Conservation (phyloP, 176 grass and related monocot species). For the Alopecurus myosuroides region DNA sequence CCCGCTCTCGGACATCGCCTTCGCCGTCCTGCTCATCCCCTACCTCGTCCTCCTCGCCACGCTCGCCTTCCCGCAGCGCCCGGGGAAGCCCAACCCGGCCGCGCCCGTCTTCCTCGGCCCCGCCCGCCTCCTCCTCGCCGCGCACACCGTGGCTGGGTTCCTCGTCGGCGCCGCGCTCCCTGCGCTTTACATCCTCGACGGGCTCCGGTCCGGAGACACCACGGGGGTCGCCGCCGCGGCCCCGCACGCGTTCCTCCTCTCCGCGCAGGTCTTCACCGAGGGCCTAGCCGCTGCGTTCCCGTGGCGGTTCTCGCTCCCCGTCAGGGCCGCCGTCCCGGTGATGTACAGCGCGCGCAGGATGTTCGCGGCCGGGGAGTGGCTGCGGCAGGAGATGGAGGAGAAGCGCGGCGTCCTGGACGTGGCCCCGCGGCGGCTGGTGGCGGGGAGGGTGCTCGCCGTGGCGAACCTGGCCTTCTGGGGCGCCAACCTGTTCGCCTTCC, state of each 20-base stretch:
- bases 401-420: conserved; percentile 24
- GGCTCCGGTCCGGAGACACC: conserved; percentile 48
- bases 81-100: conserved; percentile 15
- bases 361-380: conserved; percentile 68
- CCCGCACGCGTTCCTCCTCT: conserved; percentile 80
- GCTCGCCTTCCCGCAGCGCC: conserved; percentile 46
- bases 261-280: conserved; percentile 78
- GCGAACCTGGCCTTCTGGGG: conserved; percentile 67
- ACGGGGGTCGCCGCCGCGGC: conserved; percentile 34
- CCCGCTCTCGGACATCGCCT: conserved; percentile 39
- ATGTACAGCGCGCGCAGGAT: conserved; percentile 71
- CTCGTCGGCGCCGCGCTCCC: conserved; percentile 62
- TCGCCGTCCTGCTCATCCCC: conserved; percentile 39
- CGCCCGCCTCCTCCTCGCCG: conserved; percentile 21
- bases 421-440: conserved; percentile 19
- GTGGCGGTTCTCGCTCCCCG: conserved; percentile 61
- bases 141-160: conserved; percentile 37
- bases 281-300: conserved; percentile 49
- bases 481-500: conserved; percentile 66
- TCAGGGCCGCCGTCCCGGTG: conserved; percentile 51
- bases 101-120: conserved; percentile 35
- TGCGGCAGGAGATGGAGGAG: conserved; percentile 46
- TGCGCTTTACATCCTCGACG: conserved; percentile 62
- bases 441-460: conserved; percentile 47
- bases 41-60: conserved; percentile 37